phyloP scores from a whole-genome alignment of 257 asterid genomes.

The Plantago ovata region DNA sequence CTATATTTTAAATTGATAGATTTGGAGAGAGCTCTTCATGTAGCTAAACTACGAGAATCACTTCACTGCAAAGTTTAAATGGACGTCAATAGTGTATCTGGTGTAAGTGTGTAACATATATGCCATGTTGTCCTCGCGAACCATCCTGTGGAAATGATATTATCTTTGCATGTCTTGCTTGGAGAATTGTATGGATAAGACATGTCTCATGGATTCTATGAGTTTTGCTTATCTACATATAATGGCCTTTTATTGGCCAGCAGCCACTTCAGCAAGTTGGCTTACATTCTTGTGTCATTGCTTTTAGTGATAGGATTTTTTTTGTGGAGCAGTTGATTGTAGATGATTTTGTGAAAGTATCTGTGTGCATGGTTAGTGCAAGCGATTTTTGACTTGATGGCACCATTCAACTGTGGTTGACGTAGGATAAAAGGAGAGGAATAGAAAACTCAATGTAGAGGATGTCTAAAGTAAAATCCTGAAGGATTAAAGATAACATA shows the following conservation, averaged over 20 bases:
- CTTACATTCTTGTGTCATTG: not conserved
- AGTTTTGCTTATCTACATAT: not conserved
- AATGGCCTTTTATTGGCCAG: not conserved
- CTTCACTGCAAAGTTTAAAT: too few species aligned
- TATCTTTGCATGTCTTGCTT: not conserved
- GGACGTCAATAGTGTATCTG: too few species aligned
- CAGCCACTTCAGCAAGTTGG: not conserved
- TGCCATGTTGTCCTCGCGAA: too few species aligned
- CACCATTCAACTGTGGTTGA: not conserved
- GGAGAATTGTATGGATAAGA: not conserved
- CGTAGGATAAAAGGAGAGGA: conserved; percentile 3
- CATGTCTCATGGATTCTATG: not conserved
- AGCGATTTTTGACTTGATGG: not conserved
- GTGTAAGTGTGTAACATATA: too few species aligned
- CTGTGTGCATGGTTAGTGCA: not conserved
- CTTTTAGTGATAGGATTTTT: conserved; percentile 4
- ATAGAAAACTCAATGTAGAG: not conserved
- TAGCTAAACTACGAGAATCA: too few species aligned
- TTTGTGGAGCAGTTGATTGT: conserved; percentile 2
- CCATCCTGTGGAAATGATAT: too few species aligned
- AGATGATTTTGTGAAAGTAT: not conserved
- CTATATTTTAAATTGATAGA: too few species aligned
- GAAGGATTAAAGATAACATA: too few species aligned
- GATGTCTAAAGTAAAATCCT: too few species aligned
- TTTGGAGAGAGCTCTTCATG: too few species aligned